phyloP scores from a whole-genome alignment of 768 basidiomycete species.

The Infundibulicybe gibba region DNA sequence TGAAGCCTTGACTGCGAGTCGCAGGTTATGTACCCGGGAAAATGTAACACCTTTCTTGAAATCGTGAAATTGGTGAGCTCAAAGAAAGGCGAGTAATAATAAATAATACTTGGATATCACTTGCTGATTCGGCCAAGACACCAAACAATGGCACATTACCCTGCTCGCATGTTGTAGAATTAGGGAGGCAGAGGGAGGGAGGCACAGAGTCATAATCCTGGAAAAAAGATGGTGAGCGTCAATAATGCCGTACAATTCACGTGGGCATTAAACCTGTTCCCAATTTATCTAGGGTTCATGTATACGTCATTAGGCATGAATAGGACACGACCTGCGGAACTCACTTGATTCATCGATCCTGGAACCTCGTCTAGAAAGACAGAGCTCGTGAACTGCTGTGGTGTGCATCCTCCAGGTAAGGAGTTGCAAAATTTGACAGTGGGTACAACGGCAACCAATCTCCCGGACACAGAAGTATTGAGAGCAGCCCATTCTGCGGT shows the following conservation, averaged over 20 bases:
- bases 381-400: constrained; percentile 8
- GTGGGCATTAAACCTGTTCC: constrained; percentile 7
- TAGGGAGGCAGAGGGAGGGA: constrained; percentile 19
- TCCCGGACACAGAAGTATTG: constrained; percentile 17
- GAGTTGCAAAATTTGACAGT: constrained; percentile 15
- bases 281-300: constrained; percentile 6
- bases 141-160: constrained; percentile 26
- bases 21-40: constrained; percentile 20
- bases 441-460: constrained; percentile 16
- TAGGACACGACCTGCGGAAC: background rate
- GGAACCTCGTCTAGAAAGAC: constrained; percentile 14
- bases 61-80: background rate
- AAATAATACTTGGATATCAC: constrained; percentile 22
- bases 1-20: constrained; percentile 24
- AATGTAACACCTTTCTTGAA: constrained; percentile 25
- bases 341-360: constrained; percentile 15
- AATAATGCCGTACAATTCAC: background rate
- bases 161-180: constrained; percentile 21
- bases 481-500: constrained; percentile 12
- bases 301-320: background rate
- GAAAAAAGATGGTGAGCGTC: background rate
- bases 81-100: too few species aligned
- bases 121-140: constrained; percentile 21
- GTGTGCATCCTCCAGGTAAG: constrained; percentile 5
- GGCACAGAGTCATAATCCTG: constrained; percentile 21